Evolutionary conservation across 768 basidiomycete species (phyloP), one percentile per base, ranked within the genome.

Genomic region (Leccinum aurantiacum): DNA sequence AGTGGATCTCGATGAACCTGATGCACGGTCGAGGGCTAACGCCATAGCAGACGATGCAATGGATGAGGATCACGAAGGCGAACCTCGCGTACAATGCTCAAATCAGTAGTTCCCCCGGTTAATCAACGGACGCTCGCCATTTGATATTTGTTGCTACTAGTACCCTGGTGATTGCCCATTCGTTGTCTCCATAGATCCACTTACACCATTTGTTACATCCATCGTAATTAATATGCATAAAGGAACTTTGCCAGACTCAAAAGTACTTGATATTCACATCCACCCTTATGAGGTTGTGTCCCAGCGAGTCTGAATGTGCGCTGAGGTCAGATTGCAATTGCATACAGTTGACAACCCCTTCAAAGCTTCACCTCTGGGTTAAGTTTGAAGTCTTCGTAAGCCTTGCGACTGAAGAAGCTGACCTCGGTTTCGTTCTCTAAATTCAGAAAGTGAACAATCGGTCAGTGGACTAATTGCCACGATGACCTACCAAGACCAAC

Each of bases 371-470:
- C 94, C 78, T 89, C 84, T 14, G 96, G 97, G 71, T 96, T 81
- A 50, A 78, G 64, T 74, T 91, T 91, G 83, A 94, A 99, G 33
- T 75, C 76, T 31, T 92, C 85, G 66, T 98, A 98, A 17, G 83
- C 76, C 48, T 82, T 79, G 29, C 82, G 78, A 66, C 89, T 88
- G 79, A 98, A 98, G 75, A 96, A 89, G 71, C 92, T 95, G 63
- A 95, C 82, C 77, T 99, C 96, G 0, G 91, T 91, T 74, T 99
- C 96, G 70, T 98, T 96, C 74, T 97, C 96, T 98, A 41, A 8
- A 50, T 22, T 44, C 25, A 50, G 31, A 15, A 31, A 44, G 25
- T 64, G 19, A 64, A 37, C 33, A 24, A 44, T 13, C 2, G 31
- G 24, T 27, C 13, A 49, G 27, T 44, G 19, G 35, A 54, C n/a